Conservation (phyloP, 139 green algal species). For the Nannochloris sp. region DNA sequence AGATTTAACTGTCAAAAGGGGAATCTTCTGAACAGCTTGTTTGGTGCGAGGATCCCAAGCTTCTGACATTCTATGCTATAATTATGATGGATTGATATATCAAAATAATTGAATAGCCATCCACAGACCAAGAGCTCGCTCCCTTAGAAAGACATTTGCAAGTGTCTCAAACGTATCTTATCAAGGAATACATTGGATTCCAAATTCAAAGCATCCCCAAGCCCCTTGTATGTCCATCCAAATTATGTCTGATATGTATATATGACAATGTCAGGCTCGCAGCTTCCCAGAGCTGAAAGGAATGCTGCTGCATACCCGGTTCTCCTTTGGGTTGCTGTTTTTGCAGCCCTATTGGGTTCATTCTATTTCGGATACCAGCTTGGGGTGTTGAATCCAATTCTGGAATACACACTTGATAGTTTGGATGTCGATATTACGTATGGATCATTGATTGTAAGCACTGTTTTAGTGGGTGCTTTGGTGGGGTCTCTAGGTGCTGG, state of each 20-base stretch:
- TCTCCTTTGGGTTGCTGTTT: constrained; percentile 21
- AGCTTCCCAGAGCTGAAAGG: no score
- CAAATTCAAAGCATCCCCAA: no score
- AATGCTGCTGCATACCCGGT: constrained; percentile 12
- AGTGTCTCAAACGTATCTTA: no score
- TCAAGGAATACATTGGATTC: no score
- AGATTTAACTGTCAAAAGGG: constrained; percentile 70
- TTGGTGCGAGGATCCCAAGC: constrained; percentile 61
- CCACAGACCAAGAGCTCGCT: no score
- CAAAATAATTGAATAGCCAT: no score
- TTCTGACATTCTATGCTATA: constrained; percentile 44
- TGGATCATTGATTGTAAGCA: constrained; percentile 65
- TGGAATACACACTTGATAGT: constrained; percentile 22
- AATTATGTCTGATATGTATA: no score
- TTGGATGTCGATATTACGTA: constrained; percentile 27
- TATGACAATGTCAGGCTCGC: no score
- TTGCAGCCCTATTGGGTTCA: constrained; percentile 19
- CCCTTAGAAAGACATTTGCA: no score
- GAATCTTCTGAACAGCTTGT: constrained; percentile 80
- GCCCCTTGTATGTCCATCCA: no score
- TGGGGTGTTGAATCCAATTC: constrained; percentile 49
- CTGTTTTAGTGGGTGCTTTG: constrained; percentile 62
- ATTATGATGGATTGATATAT: no score
- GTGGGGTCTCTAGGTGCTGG: constrained; percentile 56
- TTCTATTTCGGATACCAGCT: constrained; percentile 51